phyloP scores from a whole-genome alignment of 1,284 basidiomycete species.

The Dichomitus squalens region DNA sequence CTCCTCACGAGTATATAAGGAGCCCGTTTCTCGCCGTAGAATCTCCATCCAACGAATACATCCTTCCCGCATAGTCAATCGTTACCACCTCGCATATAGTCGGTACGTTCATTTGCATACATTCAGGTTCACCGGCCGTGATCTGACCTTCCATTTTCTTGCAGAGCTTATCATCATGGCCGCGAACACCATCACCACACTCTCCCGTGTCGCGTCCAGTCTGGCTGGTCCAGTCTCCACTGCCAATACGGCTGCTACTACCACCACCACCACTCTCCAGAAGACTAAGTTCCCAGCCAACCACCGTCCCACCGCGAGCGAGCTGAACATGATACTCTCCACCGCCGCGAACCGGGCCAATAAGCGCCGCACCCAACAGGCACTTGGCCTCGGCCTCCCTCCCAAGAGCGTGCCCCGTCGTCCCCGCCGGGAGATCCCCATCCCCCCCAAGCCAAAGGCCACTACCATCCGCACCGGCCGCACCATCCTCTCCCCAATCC shows the following conservation, averaged over 20 bases:
- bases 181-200: slow-evolving; percentile 3
- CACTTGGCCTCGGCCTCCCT: slow-evolving; percentile 3
- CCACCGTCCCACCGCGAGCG: slow-evolving; percentile 23
- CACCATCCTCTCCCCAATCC: neutral
- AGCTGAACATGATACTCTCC: slow-evolving; percentile 22
- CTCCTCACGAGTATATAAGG: neutral
- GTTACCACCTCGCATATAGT: slow-evolving; percentile 6
- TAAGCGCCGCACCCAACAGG: slow-evolving; percentile 15
- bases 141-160: neutral
- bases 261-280: neutral
- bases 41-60: neutral
- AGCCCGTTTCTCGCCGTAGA: neutral
- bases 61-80: neutral
- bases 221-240: slow-evolving; percentile 17
- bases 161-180: slow-evolving; percentile 6
- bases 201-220: slow-evolving; percentile 7
- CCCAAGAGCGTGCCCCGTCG: slow-evolving; percentile 2
- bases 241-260: neutral
- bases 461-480: neutral
- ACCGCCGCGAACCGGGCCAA: slow-evolving; percentile 21
- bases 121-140: no score
- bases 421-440: slow-evolving; percentile 2
- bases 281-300: neutral
- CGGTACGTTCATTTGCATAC: neutral
- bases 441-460: neutral